Conservation (phyloP, 163 green algal species). For the Scenedesmus sp. region DNA sequence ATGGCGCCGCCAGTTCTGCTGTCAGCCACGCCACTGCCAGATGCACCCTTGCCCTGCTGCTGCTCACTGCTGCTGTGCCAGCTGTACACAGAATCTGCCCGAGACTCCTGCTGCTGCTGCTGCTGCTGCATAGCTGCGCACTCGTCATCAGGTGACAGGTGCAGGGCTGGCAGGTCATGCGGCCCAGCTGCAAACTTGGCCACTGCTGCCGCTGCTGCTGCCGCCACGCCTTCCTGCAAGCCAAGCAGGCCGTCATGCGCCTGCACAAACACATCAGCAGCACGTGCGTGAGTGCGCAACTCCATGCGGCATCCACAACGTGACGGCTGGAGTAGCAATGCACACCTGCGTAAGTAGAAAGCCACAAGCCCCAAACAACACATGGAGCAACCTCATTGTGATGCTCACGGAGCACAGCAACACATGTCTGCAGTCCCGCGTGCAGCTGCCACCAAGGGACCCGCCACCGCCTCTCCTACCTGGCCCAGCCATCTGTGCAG, state of each 20-base stretch:
- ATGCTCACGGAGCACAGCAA: too few relatives aligned
- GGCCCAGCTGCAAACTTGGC: neutral
- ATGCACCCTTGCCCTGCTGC: neutral
- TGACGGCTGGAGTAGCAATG: too few relatives aligned
- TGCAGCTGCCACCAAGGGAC: too few relatives aligned
- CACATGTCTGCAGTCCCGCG: too few relatives aligned
- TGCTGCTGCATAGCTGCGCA: neutral
- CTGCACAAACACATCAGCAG: constrained; percentile 5
- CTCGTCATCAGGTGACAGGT: neutral
- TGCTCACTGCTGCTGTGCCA: neutral
- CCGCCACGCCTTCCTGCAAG: neutral
- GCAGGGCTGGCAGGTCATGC: neutral
- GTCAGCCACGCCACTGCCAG: neutral
- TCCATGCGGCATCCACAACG: too few relatives aligned
- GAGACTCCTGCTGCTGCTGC: neutral
- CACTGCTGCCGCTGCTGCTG: neutral
- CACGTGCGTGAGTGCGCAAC: too few relatives aligned
- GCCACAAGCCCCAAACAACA: neutral
- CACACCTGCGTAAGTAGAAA: too few relatives aligned
- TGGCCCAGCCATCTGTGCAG: constrained; percentile 5
- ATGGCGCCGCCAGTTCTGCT: neutral
- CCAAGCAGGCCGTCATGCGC: neutral
- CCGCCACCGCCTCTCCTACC: neutral
- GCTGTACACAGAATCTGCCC: neutral
- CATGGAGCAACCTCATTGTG: too few relatives aligned